Percentiles rank a stretch among this genome's conserved stretches.
These are phyloP conservation scores for Diaporthe sp. DNA, from an alignment of 2,329 filamentous ascomycete species.

Conservation along the genomic window DNA sequence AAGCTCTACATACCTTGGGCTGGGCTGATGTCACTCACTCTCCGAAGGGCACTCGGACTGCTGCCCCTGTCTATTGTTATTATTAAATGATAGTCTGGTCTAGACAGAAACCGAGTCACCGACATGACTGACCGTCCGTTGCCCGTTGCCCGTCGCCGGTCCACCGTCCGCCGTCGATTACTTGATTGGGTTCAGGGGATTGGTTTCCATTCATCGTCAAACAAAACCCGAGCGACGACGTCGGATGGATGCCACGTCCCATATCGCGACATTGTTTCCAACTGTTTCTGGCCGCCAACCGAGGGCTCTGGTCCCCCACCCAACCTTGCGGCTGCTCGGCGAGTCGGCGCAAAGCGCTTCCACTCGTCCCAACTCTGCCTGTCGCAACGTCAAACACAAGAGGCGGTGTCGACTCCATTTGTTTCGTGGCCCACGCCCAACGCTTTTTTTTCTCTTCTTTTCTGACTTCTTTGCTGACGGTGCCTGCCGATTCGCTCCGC, in stretches of 20 bases:
- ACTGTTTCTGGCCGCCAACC: conserved; percentile 24
- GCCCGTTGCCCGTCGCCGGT: neutral
- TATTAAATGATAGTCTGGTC: neutral
- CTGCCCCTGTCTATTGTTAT: conserved; percentile 15
- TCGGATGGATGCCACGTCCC: conserved; percentile 28
- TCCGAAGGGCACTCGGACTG: conserved; percentile 9
- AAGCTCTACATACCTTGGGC: neutral
- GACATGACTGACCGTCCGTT: neutral
- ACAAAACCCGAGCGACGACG: conserved; percentile 1
- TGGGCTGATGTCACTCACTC: conserved; percentile 32
- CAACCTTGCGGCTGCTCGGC: conserved; percentile 19
- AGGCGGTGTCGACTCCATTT: conserved; percentile 31
- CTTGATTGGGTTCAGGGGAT: conserved; percentile 26
- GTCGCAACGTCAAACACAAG: conserved; percentile 32
- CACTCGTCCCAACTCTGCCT: conserved; percentile 26
- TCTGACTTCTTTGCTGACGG: neutral
- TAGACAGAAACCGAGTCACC: conserved; percentile 8
- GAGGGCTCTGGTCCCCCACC: neutral
- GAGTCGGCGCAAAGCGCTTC: conserved; percentile 21
- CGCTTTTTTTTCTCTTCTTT: neutral
- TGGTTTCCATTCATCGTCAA: conserved; percentile 12
- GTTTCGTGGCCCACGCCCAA: conserved; percentile 27
- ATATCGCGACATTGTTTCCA: conserved; percentile 29
- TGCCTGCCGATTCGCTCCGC: conserved; percentile 18
- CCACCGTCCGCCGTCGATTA: conserved; percentile 10